phyloP scores from a whole-genome alignment of 2,329 filamentous ascomycete genomes.

The Fonsecaea erecta region DNA sequence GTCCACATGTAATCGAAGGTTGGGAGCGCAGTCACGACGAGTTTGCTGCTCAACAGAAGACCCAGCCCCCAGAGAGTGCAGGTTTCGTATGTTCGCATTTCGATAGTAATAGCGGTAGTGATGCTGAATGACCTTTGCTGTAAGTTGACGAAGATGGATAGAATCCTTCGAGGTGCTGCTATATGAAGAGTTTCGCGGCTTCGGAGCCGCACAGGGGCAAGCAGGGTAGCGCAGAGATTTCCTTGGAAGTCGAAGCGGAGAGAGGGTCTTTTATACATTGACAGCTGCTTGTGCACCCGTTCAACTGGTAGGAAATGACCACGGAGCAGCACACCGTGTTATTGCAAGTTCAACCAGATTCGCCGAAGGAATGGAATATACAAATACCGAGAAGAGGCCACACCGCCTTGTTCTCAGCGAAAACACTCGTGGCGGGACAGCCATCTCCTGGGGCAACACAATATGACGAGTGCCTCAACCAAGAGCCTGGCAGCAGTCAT shows the following conservation, averaged over 20 bases:
- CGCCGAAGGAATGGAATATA: slow-evolving; percentile 15
- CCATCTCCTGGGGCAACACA: neutral
- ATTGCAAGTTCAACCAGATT: slow-evolving; percentile 12
- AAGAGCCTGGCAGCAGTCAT: slow-evolving; percentile 1
- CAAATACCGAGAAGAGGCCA: slow-evolving; percentile 15
- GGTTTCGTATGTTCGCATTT: slow-evolving; percentile 12
- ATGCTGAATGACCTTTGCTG: neutral
- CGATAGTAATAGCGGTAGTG: neutral
- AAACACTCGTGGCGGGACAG: neutral
- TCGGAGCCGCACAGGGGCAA: slow-evolving; percentile 8
- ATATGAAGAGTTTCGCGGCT: slow-evolving; percentile 10
- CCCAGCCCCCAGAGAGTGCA: slow-evolving; percentile 9
- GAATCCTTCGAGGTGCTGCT: neutral
- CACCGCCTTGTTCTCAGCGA: slow-evolving; percentile 6
- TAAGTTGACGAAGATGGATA: neutral
- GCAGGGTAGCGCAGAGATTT: slow-evolving; percentile 19
- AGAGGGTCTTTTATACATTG: slow-evolving; percentile 4
- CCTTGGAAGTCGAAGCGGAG: slow-evolving; percentile 12
- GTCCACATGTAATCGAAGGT: slow-evolving; percentile 22
- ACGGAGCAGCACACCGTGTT: slow-evolving; percentile 2
- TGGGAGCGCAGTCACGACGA: slow-evolving; percentile 25
- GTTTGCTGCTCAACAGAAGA: slow-evolving; percentile 6
- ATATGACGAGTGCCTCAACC: neutral
- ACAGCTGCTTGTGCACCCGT: slow-evolving; percentile 23
- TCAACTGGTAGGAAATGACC: slow-evolving; percentile 5